Percentiles rank a stretch among this genome's conserved stretches.
Conservation (phyloP, 129 eudicot species). For the Artemisia tridentata region DNA sequence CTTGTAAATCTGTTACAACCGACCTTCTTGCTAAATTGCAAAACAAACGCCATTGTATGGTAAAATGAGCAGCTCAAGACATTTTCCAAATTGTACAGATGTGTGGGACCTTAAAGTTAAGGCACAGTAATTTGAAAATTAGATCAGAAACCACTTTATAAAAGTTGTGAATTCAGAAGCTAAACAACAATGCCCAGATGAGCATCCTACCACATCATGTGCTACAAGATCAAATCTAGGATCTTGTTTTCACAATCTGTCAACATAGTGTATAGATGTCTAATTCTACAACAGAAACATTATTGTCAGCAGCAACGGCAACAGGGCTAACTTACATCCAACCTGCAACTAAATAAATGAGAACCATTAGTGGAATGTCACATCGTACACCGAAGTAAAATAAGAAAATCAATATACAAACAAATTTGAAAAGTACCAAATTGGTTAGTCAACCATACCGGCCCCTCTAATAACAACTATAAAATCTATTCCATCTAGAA, state of each 20-base stretch:
- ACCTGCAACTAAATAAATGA: slow-evolving; percentile 15
- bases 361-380: background rate
- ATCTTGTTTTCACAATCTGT: background rate
- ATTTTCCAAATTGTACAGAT: background rate
- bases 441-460: no score
- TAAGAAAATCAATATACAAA: background rate
- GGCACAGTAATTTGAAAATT: background rate
- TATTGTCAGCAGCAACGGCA: slow-evolving; percentile 15
- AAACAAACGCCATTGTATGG: background rate
- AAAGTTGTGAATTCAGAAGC: slow-evolving; percentile 12
- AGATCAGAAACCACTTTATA: slow-evolving; percentile 3
- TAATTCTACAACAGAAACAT: slow-evolving; percentile 3
- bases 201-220: slow-evolving; percentile 10
- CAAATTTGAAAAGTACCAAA: background rate
- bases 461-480: no score
- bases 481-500: no score
- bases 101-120: background rate
- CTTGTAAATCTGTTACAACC: no score
- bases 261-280: background rate
- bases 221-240: slow-evolving; percentile 12
- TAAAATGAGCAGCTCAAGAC: background rate
- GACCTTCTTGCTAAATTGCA: background rate
- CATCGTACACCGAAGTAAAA: background rate
- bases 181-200: slow-evolving; percentile 24
- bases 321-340: slow-evolving; percentile 4